Conservation (phyloP, 148 eudicot genomes). For the Euryodendron excelsum region DNA sequence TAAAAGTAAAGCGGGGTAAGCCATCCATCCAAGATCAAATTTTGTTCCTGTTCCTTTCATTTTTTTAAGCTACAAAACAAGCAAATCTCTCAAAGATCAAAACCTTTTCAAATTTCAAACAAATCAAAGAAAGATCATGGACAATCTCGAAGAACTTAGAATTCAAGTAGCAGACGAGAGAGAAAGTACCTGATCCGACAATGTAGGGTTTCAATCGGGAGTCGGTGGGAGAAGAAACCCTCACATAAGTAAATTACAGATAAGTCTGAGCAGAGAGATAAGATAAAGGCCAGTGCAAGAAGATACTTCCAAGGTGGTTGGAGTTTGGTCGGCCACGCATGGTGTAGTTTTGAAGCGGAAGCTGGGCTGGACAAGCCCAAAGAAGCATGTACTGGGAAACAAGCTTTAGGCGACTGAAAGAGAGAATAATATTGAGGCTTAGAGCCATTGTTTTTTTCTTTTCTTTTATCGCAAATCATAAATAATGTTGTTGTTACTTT, state of each 20-base stretch:
- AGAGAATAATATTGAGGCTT: too few relatives aligned
- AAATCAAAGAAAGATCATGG: not conserved
- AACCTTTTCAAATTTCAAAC: not conserved
- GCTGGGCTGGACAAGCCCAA: too few relatives aligned
- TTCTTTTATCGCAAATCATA: too few relatives aligned
- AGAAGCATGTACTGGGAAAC: too few relatives aligned
- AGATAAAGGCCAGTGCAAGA: not conserved
- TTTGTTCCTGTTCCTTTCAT: not conserved
- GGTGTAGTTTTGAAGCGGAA: too few relatives aligned
- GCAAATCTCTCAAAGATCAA: not conserved
- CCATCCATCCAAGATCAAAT: not conserved
- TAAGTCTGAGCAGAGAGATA: slow-evolving; percentile 28
- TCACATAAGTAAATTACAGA: slow-evolving; percentile 26
- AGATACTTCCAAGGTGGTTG: too few relatives aligned
- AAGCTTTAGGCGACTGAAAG: too few relatives aligned
- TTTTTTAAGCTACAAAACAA: not conserved
- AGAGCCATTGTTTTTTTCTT: too few relatives aligned
- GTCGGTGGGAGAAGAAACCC: slow-evolving; percentile 26
- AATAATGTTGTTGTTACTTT: too few relatives aligned
- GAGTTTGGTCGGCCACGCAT: too few relatives aligned
- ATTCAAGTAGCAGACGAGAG: not conserved
- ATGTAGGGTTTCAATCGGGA: slow-evolving; percentile 26
- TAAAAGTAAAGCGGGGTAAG: not conserved
- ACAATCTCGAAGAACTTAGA: not conserved
- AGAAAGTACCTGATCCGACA: slow-evolving; percentile 46